Conservation (phyloP, 1,284 basidiomycete species). For the Leccinum insolens region DNA sequence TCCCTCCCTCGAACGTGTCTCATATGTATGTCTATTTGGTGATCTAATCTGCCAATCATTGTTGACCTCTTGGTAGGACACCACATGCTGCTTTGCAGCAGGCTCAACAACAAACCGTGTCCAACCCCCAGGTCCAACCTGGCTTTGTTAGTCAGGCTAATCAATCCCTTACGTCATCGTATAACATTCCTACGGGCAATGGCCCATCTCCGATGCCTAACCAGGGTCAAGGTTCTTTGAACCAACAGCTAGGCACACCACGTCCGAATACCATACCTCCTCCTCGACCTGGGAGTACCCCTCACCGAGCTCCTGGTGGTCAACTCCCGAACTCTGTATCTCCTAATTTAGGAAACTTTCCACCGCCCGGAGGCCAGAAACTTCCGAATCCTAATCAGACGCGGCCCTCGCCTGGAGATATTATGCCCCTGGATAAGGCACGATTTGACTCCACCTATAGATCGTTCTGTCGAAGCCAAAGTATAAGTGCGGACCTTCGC, state of each 20-base stretch:
- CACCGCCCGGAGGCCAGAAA: slow-evolving; percentile 25
- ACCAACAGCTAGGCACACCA: slow-evolving; percentile 28
- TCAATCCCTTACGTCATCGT: slow-evolving; percentile 25
- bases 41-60: neutral
- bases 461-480: slow-evolving; percentile 46
- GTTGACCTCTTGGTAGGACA: slow-evolving; percentile 25
- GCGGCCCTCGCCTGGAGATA: slow-evolving; percentile 11
- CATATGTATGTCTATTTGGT: slow-evolving; percentile 30
- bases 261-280: slow-evolving; percentile 33
- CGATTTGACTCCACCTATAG: slow-evolving; percentile 54
- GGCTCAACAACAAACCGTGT: slow-evolving; percentile 14
- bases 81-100: slow-evolving; percentile 22
- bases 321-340: slow-evolving; percentile 28
- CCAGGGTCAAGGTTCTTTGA: slow-evolving; percentile 23
- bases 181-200: slow-evolving; percentile 25
- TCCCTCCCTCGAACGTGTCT: slow-evolving; percentile 22
- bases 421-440: slow-evolving; percentile 47
- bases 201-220: slow-evolving; percentile 28
- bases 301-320: slow-evolving; percentile 32
- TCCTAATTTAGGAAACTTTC: slow-evolving; percentile 31
- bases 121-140: slow-evolving; percentile 26
- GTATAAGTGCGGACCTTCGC: slow-evolving; percentile 39
- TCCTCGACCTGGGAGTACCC: slow-evolving; percentile 32
- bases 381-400: slow-evolving; percentile 26
- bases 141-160: slow-evolving; percentile 26